Conservation (phyloP, 805 yeast genomes). For the Spathaspora boniae region DNA sequence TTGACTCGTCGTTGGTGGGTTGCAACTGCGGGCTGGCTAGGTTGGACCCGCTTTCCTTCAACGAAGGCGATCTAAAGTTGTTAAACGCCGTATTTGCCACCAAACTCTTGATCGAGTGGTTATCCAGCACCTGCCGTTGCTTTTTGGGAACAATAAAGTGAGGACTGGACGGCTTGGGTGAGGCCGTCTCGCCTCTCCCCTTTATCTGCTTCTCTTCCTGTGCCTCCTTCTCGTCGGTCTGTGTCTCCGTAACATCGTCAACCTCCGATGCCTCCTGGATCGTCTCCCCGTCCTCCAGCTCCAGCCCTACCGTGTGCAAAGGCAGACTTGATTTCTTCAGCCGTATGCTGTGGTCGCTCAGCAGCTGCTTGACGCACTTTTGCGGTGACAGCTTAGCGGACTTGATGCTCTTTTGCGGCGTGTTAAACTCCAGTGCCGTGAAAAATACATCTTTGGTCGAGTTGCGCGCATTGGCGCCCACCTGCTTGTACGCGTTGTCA, state of each 20-base stretch:
- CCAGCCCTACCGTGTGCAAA: too few relatives aligned
- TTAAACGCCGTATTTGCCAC: conserved; percentile 30
- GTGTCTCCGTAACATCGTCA: too few relatives aligned
- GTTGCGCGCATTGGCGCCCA: conserved; percentile 16
- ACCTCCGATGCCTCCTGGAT: not conserved
- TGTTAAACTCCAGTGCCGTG: conserved; percentile 19
- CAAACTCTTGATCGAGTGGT: conserved; percentile 1
- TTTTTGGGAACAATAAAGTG: too few relatives aligned
- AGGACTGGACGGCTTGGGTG: too few relatives aligned
- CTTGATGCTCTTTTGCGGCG: conserved; percentile 8
- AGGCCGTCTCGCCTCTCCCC: too few relatives aligned
- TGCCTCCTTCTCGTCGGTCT: too few relatives aligned
- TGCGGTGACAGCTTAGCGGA: not conserved
- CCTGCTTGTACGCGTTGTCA: not conserved
- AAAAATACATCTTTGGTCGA: conserved; percentile 20
- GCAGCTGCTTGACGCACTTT: too few relatives aligned
- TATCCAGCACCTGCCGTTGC: conserved; percentile 2
- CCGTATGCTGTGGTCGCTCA: too few relatives aligned
- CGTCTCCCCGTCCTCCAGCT: not conserved
- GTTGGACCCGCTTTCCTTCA: conserved; percentile 3
- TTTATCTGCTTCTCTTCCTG: too few relatives aligned
- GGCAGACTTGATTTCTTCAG: too few relatives aligned
- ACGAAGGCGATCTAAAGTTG: conserved; percentile 20
- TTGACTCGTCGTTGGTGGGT: not conserved
- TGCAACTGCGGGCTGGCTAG: conserved; percentile 1